phyloP scores from a whole-genome alignment of 306 rosid species.

The Adenanthera pavonina region DNA sequence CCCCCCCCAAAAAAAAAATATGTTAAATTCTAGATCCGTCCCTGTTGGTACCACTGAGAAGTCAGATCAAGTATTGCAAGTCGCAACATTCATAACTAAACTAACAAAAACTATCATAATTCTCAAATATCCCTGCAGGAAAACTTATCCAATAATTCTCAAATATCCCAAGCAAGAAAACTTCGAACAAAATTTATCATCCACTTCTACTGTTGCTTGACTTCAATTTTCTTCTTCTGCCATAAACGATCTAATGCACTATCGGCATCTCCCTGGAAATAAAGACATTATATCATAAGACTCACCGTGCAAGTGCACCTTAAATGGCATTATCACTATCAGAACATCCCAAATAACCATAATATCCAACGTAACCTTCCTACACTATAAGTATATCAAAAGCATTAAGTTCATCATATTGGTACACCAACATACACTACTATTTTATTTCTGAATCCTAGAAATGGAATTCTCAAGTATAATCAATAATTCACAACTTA shows the following conservation, averaged over 20 bases:
- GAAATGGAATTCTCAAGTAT: neutral
- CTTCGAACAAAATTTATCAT: constrained; percentile 12
- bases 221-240: constrained; percentile 62
- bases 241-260: constrained; percentile 66
- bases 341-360: too few species aligned
- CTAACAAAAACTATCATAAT: constrained; percentile 3
- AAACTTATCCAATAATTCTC: constrained; percentile 9
- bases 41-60: neutral
- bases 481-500: neutral
- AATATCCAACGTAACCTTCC: neutral
- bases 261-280: constrained; percentile 62
- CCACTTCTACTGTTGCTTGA: constrained; percentile 50
- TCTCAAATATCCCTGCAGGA: constrained; percentile 33
- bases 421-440: neutral
- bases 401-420: neutral
- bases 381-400: neutral
- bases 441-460: neutral
- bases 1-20: too few species aligned
- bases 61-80: constrained; percentile 13
- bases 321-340: neutral
- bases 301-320: neutral
- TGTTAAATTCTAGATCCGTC: too few species aligned
- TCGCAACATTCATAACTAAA: constrained; percentile 14
- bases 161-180: constrained; percentile 25
- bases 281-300: neutral